Percentiles rank a stretch among this genome's conserved stretches.
Evolutionary conservation across 108 stramenopile genomes (phyloP).

Genomic region (Nannochloropsis salina): DNA sequence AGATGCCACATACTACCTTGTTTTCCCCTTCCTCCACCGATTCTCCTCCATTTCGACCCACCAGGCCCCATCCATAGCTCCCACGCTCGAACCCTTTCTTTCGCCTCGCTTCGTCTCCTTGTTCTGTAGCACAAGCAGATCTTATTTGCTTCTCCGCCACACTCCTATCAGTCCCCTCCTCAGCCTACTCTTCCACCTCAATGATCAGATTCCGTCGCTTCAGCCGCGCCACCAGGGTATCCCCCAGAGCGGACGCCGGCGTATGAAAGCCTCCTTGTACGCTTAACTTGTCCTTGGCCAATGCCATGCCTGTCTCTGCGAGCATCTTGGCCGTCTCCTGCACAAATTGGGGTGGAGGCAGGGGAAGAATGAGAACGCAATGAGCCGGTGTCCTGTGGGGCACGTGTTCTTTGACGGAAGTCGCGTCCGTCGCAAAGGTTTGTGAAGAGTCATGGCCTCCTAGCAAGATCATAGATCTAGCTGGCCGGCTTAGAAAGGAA

Average conservation of each 20-base stretch:
- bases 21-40: too few relatives aligned
- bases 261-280: neutral
- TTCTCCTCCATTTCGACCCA: neutral
- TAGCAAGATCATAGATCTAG: too few relatives aligned
- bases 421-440: too few relatives aligned
- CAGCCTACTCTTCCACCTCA: neutral
- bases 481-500: neutral
- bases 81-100: neutral
- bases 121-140: neutral
- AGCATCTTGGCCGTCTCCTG: conserved; percentile 1
- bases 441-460: too few relatives aligned
- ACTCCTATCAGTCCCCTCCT: neutral
- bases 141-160: neutral
- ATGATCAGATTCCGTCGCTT: neutral
- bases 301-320: conserved; percentile 12
- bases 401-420: too few relatives aligned
- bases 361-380: neutral
- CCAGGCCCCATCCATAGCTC: neutral
- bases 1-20: too few relatives aligned
- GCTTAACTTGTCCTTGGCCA: neutral
- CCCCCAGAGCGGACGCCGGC: neutral
- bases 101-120: neutral
- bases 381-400: neutral
- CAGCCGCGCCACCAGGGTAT: neutral
- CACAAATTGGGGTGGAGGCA: neutral